These are phyloP conservation scores for Setaria italica DNA, from an alignment of 202 grass and related monocot species.

Conservation along the genomic window DNA sequence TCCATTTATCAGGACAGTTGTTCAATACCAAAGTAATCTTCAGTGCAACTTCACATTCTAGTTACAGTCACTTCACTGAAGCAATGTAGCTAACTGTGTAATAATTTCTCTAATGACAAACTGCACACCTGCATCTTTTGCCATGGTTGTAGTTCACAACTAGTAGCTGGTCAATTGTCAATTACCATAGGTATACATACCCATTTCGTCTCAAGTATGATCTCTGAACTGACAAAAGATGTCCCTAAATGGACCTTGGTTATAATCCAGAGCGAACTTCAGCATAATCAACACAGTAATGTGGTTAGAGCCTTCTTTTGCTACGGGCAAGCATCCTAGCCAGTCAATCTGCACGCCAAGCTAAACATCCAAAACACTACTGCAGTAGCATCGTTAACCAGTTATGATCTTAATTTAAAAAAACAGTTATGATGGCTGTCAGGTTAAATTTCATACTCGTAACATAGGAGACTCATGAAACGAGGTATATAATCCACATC, in stretches of 20 bases:
- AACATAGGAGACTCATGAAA: neutral
- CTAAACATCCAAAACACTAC: neutral
- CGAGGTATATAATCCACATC: neutral
- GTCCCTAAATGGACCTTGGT: neutral
- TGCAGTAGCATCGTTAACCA: neutral
- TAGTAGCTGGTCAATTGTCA: neutral
- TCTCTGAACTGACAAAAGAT: neutral
- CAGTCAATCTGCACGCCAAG: neutral
- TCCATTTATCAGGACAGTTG: neutral
- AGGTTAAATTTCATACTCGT: neutral
- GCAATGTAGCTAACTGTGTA: neutral
- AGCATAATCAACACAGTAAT: neutral
- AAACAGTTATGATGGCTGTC: neutral
- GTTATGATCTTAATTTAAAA: too few species aligned
- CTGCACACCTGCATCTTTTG: neutral
- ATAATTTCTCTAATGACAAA: neutral
- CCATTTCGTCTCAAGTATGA: neutral
- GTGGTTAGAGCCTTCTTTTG: neutral
- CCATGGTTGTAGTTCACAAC: neutral
- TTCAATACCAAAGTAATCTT: neutral
- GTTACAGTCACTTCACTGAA: conserved; percentile 11
- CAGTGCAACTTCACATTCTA: neutral
- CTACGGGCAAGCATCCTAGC: neutral
- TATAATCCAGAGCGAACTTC: neutral
- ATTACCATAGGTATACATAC: too few species aligned